Conservation (phyloP, 495 filamentous ascomycete genomes). For the Thozetella sp. region DNA sequence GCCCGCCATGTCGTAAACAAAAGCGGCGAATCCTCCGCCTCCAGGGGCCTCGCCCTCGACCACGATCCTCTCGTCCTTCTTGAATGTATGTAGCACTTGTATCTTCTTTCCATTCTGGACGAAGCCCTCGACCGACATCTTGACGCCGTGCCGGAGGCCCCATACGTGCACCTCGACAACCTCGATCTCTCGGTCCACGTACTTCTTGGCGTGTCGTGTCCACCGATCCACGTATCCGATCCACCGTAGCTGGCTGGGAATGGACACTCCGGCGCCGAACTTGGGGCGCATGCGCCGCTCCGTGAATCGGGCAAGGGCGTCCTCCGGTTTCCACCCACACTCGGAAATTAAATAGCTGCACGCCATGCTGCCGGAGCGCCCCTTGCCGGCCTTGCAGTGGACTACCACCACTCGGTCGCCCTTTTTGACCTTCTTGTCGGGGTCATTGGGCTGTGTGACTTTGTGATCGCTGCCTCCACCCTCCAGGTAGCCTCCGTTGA, state of each 20-base stretch:
- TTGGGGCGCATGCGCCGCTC: conserved; percentile 83
- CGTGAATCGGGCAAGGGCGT: conserved; percentile 84
- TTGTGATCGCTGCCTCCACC: conserved; percentile 15
- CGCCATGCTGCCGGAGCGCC: conserved; percentile 84
- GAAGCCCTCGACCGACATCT: conserved; percentile 83
- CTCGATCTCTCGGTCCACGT: conserved; percentile 82
- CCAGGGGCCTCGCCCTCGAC: conserved; percentile 59
- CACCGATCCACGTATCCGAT: conserved; percentile 89
- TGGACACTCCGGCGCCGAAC: conserved; percentile 89
- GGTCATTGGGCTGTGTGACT: conserved; percentile 7
- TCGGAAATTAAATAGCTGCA: conserved; percentile 90
- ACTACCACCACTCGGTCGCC: conserved; percentile 78
- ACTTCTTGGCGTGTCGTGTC: conserved; percentile 71
- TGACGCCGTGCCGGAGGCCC: conserved; percentile 86
- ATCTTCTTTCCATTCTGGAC: conserved; percentile 87
- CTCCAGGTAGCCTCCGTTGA: conserved; percentile 54
- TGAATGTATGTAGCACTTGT: conserved; percentile 81
- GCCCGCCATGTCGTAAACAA: conserved; percentile 54
- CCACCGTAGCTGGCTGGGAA: conserved; percentile 88
- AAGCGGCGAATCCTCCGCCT: conserved; percentile 45
- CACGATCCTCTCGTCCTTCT: conserved; percentile 69
- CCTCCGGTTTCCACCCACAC: conserved; percentile 78
- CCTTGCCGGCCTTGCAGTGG: conserved; percentile 97
- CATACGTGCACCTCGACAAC: conserved; percentile 88
- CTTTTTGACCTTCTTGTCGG: conserved; percentile 19